phyloP scores from a whole-genome alignment of 306 rosid species.

The Glycine tomentella region DNA sequence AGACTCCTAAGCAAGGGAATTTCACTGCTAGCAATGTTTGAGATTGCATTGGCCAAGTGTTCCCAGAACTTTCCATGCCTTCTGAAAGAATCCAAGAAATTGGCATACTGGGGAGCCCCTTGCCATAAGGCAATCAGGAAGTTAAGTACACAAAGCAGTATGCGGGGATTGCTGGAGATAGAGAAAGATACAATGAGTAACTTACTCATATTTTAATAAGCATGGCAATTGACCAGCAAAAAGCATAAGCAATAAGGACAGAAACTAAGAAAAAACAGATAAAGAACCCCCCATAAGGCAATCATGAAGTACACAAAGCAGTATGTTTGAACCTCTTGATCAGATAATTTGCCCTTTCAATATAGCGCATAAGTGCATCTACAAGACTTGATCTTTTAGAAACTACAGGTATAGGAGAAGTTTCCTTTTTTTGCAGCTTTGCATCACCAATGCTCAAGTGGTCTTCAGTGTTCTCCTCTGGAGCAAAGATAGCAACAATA shows the following conservation, averaged over 20 bases:
- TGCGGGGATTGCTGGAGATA: conserved; percentile 69
- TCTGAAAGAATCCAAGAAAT: conserved; percentile 68
- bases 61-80: conserved; percentile 68
- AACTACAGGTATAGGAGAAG: conserved; percentile 49
- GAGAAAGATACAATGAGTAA: conserved; percentile 38
- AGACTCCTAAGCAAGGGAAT: conserved; percentile 49
- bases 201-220: conserved; percentile 26
- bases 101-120: conserved; percentile 71
- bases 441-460: conserved; percentile 55
- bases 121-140: conserved; percentile 87
- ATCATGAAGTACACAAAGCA: too few relatives aligned
- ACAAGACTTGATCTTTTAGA: conserved; percentile 58
- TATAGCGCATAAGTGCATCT: conserved; percentile 62
- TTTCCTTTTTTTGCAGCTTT: conserved; percentile 58
- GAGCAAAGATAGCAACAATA: conserved; percentile 67
- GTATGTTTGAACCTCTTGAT: conserved; percentile 58
- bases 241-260: conserved; percentile 9
- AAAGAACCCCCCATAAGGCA: conserved; percentile 3
- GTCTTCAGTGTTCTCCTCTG: conserved; percentile 54
- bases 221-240: conserved; percentile 7
- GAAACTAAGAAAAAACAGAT: conserved; percentile 17
- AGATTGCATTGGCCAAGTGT: conserved; percentile 61
- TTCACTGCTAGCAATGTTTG: conserved; percentile 48
- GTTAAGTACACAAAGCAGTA: conserved; percentile 76
- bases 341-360: conserved; percentile 59